A percentile compares a stretch with the other conserved stretches of the same genome.
Evolutionary conservation across 2,329 filamentous ascomycete species (phyloP).

Genomic region (Fusarium sp.): DNA sequence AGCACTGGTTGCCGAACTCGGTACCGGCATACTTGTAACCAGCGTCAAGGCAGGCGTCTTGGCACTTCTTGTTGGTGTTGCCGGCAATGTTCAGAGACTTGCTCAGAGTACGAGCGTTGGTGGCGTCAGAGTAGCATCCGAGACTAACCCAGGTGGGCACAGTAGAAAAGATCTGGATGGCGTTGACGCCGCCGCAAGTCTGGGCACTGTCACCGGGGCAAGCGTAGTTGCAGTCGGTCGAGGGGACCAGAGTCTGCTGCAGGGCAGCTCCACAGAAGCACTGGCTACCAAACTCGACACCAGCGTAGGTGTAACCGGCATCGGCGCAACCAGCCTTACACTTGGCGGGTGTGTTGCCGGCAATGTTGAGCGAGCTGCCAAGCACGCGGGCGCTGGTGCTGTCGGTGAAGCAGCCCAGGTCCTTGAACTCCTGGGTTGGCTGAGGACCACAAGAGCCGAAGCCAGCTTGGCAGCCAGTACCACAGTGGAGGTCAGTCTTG

Average conservation of each 20-base stretch:
- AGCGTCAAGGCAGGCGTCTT: not conserved
- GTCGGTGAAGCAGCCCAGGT: not conserved
- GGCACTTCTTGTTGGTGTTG: not conserved
- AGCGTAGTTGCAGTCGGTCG: not conserved
- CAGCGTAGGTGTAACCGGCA: not conserved
- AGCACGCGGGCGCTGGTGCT: not conserved
- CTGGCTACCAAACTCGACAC: not conserved
- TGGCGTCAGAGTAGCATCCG: not conserved
- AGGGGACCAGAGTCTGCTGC: not conserved
- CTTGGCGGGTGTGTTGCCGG: not conserved
- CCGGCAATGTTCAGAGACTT: not conserved
- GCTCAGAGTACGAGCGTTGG: not conserved
- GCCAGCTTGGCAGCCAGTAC: not conserved
- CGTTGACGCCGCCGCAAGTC: not conserved
- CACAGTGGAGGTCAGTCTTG: not conserved
- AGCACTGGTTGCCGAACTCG: not conserved
- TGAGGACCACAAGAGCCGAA: not conserved
- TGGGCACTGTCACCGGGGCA: not conserved
- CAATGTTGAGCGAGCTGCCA: not conserved
- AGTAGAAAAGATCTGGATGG: not conserved
- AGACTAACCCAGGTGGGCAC: not conserved
- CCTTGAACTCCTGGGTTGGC: not conserved
- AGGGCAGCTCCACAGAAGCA: not conserved
- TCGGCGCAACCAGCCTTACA: not conserved
- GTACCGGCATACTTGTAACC: not conserved